Base-by-base conservation (phyloP, 2,329 filamentous ascomycete genomes). In the Penicillium sp. region DNA sequence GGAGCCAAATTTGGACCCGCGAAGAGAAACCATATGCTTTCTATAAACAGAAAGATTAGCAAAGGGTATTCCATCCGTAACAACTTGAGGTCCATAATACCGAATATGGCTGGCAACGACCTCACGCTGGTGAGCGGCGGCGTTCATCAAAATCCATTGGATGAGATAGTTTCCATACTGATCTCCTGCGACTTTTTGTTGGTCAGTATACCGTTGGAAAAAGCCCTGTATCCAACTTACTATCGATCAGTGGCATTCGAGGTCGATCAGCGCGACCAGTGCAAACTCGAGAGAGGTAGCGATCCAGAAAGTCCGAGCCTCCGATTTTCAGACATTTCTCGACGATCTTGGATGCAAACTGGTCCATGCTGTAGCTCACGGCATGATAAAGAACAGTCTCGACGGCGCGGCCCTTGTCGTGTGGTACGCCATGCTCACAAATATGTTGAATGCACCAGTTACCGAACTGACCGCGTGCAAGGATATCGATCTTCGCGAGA, bases 361-460 rank as follows among this genome's bases (percentile, higher is more conserved):
- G 93, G 60, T 98, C 93, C 80, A 95, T 96, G 71, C 91, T 97
- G 72, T 97, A 98, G 70, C 96, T 90, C 13, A 89, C 87, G 26
- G 90, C 88, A 70, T 89, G 95, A 54, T 85, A 85, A 57, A 98
- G 86, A 62, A 98, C 91, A 68, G 97, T 91, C 58, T 98, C 91
- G 62, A 96, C 85, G 36, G 94, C 93, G 57, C 90, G 86, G 70
- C 86, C 91, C 60, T 91, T 90, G 69, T 98, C 94, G 32, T 85
- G 84, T 26, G 90, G 86, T 47, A 86, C 86, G 41, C 94, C 91
- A 65, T 98, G 93, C 69, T 98, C 93, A 70, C 93, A 98, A 60
- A 98, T 89, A 71, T 98, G 93, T 72, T 98, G 93, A 62, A 98
- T 97, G 74, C 93, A 98, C 93, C 93, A 98, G 68, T 98, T 98